Conservation (phyloP, 352 stramenopile genomes). For the Globisporangium nunn region DNA sequence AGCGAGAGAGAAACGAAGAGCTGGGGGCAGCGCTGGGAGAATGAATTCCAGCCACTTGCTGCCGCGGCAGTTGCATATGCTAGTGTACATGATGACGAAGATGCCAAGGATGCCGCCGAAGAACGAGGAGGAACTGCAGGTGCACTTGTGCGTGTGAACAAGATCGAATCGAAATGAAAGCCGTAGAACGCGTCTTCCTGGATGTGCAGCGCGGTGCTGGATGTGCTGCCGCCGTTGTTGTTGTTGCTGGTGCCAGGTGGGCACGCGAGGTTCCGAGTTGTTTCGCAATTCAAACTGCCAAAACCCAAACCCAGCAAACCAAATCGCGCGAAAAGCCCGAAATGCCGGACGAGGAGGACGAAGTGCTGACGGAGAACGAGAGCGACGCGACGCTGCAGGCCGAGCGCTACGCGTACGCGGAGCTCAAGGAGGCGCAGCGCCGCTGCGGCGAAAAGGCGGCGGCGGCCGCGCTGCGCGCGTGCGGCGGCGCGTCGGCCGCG, state of each 20-base stretch:
- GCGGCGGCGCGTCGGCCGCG: conserved; percentile 35
- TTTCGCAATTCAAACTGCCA: too few species aligned
- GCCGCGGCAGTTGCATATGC: neutral
- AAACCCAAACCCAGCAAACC: neutral
- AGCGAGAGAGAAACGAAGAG: neutral
- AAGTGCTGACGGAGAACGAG: conserved; percentile 13
- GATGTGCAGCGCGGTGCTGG: too few species aligned
- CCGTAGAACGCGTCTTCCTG: too few species aligned
- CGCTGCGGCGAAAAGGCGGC: conserved; percentile 54
- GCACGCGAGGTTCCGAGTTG: too few species aligned
- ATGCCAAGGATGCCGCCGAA: neutral
- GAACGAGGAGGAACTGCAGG: too few species aligned
- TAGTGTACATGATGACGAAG: neutral
- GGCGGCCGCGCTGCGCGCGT: conserved; percentile 37
- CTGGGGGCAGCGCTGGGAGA: neutral
- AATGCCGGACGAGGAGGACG: conserved; percentile 8
- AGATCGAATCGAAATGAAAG: too few species aligned
- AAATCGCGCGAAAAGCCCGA: too few species aligned
- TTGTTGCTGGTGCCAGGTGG: too few species aligned
- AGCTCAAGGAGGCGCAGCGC: conserved; percentile 73
- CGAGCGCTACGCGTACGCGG: conserved; percentile 60
- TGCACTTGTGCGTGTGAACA: too few species aligned
- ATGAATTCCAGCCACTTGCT: neutral
- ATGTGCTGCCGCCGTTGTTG: too few species aligned
- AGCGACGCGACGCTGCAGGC: conserved; percentile 10